Evolutionary conservation across 2,329 filamentous ascomycete species (phyloP).

Genomic region (Hymenoscyphus linearis): DNA sequence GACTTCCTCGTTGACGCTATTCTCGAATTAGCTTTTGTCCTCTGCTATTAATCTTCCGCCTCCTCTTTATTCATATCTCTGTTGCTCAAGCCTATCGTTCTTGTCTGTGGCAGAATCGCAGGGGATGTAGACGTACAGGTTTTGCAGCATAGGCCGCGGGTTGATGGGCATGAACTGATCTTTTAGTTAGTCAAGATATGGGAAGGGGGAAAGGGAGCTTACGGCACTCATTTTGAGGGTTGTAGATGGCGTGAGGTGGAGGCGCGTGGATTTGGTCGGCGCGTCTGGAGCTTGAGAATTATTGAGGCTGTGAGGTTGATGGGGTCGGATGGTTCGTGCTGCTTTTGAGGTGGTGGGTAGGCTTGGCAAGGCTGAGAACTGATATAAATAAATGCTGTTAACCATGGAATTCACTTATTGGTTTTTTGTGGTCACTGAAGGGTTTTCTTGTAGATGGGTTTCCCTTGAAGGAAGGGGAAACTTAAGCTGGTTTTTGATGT

Average conservation of each 20-base stretch:
- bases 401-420: too few species aligned
- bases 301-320: constrained; percentile 14
- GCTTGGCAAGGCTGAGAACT: not conserved
- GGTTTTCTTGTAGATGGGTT: too few species aligned
- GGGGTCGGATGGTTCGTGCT: constrained; percentile 16
- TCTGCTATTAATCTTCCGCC: not conserved
- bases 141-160: constrained; percentile 93
- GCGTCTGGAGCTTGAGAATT: constrained; percentile 14
- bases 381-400: too few species aligned
- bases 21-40: constrained; percentile 11
- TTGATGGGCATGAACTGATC: constrained; percentile 83
- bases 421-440: too few species aligned
- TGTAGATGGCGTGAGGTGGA: constrained; percentile 10
- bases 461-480: too few species aligned
- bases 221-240: constrained; percentile 22
- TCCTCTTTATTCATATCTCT: not conserved
- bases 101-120: not conserved
- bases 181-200: constrained; percentile 20
- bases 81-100: not conserved
- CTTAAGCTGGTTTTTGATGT: too few species aligned
- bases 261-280: constrained; percentile 16
- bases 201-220: constrained; percentile 6
- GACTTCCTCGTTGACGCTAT: constrained; percentile 81
- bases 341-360: constrained; percentile 8
- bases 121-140: constrained; percentile 56